phyloP scores from a whole-genome alignment of 148 eudicot genomes.

The Heliamphora exappendiculata region DNA sequence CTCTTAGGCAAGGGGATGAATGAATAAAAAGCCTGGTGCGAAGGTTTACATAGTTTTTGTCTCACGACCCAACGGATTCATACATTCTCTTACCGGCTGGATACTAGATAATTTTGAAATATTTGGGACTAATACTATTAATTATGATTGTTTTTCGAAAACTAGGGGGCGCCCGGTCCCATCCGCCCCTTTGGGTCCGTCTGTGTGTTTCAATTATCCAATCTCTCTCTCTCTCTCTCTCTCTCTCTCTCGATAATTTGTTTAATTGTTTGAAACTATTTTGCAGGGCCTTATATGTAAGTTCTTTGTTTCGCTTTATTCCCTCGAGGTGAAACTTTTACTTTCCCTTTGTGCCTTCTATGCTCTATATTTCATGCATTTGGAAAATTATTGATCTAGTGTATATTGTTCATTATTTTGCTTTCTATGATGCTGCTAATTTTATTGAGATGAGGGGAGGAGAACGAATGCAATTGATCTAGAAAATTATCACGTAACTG shows the following conservation, averaged over 20 bases:
- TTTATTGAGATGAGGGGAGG: neutral
- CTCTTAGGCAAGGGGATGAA: no score
- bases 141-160: no score
- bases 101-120: no score
- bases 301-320: constrained; percentile 26
- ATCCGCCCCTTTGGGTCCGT: neutral
- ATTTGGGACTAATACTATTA: no score
- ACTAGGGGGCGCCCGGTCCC: no score
- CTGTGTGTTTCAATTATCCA: neutral
- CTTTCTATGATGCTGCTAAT: neutral
- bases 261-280: constrained; percentile 11
- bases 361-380: neutral
- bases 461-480: neutral
- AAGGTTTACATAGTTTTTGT: neutral
- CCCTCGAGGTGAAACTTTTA: constrained; percentile 18
- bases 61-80: neutral
- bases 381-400: neutral
- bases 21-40: no score
- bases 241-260: neutral
- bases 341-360: neutral
- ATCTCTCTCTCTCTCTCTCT: neutral
- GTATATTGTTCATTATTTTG: neutral
- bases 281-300: constrained; percentile 98
- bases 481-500: no score
- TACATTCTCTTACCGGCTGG: no score